These are phyloP conservation scores for Salvia splendens DNA, from an alignment of 257 asterid species.

Conservation along the genomic window DNA sequence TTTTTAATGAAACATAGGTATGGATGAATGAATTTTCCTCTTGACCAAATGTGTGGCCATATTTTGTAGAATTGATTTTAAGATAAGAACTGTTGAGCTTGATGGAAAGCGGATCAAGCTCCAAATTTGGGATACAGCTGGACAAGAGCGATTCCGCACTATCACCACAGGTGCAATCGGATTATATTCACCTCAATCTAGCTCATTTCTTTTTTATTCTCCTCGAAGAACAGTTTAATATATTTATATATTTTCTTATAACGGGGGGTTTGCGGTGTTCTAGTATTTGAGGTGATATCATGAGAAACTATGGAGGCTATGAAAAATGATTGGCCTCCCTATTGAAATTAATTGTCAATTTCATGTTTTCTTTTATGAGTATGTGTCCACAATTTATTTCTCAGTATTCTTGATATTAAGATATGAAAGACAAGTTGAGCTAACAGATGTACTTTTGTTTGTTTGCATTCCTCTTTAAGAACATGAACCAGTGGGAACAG, in stretches of 20 bases:
- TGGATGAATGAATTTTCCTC: neutral
- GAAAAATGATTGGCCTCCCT: neutral
- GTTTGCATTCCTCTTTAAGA: constrained; percentile 1
- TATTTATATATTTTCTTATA: constrained; percentile 19
- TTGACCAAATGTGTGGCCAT: constrained; percentile 14
- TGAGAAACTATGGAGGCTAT: neutral
- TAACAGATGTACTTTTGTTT: neutral
- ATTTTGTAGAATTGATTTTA: constrained; percentile 45
- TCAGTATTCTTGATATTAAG: neutral
- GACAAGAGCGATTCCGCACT: constrained; percentile 56
- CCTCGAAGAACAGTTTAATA: neutral
- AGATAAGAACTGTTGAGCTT: constrained; percentile 56
- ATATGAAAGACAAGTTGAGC: neutral
- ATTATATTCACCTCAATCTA: neutral
- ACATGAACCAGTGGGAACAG: neutral
- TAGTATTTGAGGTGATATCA: constrained; percentile 4
- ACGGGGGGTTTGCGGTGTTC: constrained; percentile 27
- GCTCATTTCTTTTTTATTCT: neutral
- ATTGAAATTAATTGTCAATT: neutral
- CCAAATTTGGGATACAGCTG: constrained; percentile 58
- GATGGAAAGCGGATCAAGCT: constrained; percentile 55
- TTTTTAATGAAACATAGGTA: neutral
- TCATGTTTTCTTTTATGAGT: neutral
- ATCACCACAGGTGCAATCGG: constrained; percentile 47
- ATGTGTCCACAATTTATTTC: neutral